Base-by-base conservation (phyloP, 495 filamentous ascomycete species). In the Penicillium robsamsonii region DNA sequence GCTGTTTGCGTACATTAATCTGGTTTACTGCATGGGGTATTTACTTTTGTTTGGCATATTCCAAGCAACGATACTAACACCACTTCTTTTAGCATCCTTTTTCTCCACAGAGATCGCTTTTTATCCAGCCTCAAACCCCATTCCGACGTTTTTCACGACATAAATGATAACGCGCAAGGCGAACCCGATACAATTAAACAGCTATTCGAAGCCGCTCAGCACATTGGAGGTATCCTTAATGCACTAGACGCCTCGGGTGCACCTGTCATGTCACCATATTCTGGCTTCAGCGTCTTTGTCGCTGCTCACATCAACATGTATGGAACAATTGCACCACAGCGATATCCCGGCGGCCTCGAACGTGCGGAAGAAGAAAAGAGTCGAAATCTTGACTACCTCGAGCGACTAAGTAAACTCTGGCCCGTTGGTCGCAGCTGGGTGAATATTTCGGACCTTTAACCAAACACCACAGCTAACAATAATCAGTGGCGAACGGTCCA, bases 301-400 rank as follows among this genome's bases (percentile, higher is more conserved):
- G 70, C 73, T 6, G 74, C 70, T 7, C 74, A 77, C 40, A 72
- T 77, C 53, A 77, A 77, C 48, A 77, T 77, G 74, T 76, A 77
- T 60, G 74, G 73, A 13, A 74, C 74, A 0, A 67, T 77, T 5
- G 66, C 63, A 0, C 73, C 74, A 9, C 55, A 55, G 8, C 64
- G 66, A 12, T 77, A 77, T 38, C 74, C 74, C 0, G 74, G 74
- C 0, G 73, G 74, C 8, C 60, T 66, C 2, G 63, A 64, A 31
- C 55, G 70, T n/a, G 74, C 74, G 9, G 72, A 75, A 42, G 53
- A 61, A 20, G 74, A 75, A 38, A 77, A 74, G 48, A 60, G 49
- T 42, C 42, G 48, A 15, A 77, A 77, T 27, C 60, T 77, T 5
- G 45, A 55, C 12, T 77, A 77, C 30, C 66, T 77, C 2, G 73